Evolutionary conservation across 805 yeast genomes (phyloP).

Genomic region (Candida rishiriensis): DNA sequence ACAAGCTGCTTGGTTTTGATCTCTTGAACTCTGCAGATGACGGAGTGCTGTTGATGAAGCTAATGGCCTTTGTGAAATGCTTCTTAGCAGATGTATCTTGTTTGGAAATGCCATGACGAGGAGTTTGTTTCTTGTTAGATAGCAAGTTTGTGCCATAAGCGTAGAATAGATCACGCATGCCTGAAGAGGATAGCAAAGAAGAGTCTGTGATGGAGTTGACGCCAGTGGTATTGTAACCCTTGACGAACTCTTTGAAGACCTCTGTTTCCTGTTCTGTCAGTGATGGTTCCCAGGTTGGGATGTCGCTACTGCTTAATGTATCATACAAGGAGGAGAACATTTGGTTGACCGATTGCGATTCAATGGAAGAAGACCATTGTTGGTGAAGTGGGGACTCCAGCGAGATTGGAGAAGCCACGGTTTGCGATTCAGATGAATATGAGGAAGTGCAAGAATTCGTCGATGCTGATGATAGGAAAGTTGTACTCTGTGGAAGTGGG

Average conservation of each 20-base stretch:
- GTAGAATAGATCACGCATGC: neutral
- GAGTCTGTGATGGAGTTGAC: neutral
- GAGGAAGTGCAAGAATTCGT: neutral
- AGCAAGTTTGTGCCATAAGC: neutral
- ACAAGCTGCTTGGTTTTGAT: neutral
- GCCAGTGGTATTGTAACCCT: neutral
- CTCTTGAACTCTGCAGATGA: no score
- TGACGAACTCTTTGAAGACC: conserved; percentile 3
- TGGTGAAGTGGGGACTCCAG: no score
- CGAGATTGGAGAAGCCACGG: no score
- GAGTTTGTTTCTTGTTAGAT: neutral
- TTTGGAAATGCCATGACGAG: no score
- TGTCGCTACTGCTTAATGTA: conserved; percentile 23
- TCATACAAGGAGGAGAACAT: conserved; percentile 23
- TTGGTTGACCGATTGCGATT: conserved; percentile 18
- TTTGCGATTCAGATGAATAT: neutral
- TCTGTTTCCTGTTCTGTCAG: conserved; percentile 2
- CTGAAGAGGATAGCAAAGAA: neutral
- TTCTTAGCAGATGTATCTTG: no score
- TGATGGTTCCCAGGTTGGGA: conserved; percentile 9
- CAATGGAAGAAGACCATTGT: conserved; percentile 3
- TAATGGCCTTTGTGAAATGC: neutral
- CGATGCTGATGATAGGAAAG: neutral
- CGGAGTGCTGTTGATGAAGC: neutral
- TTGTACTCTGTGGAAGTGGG: neutral